phyloP scores from a whole-genome alignment of 2,329 filamentous ascomycete genomes.

The Lasiodiplodia theobromae region DNA sequence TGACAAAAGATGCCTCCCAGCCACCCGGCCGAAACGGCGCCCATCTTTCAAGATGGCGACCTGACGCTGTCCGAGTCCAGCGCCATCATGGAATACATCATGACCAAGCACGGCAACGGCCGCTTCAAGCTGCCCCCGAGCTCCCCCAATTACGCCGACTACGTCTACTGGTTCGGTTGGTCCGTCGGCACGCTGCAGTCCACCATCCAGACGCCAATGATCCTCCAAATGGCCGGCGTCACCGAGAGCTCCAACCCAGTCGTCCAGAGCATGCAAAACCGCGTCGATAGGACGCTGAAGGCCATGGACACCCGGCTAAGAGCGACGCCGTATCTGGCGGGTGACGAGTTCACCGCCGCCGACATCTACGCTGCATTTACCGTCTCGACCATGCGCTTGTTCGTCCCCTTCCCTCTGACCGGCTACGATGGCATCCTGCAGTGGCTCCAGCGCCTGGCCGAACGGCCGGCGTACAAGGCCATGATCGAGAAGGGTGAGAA shows the following conservation, averaged over 20 bases:
- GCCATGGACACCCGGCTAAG: slow-evolving; percentile 59
- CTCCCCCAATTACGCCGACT: slow-evolving; percentile 63
- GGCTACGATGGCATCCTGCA: slow-evolving; percentile 40
- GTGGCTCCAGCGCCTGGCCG: slow-evolving; percentile 19
- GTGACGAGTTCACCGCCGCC: slow-evolving; percentile 67
- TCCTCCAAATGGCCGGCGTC: slow-evolving; percentile 37
- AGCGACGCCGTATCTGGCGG: slow-evolving; percentile 62
- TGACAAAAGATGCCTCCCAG: slow-evolving; percentile 43
- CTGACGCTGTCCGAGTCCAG: slow-evolving; percentile 65
- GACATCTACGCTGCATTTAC: slow-evolving; percentile 70
- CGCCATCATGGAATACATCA: slow-evolving; percentile 69
- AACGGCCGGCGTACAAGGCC: slow-evolving; percentile 28
- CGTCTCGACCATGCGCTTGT: slow-evolving; percentile 67
- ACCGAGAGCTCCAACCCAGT: slow-evolving; percentile 37
- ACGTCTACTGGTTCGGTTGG: slow-evolving; percentile 71
- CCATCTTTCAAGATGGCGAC: slow-evolving; percentile 65
- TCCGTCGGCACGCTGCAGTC: slow-evolving; percentile 52
- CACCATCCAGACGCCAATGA: slow-evolving; percentile 42
- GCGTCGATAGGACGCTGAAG: slow-evolving; percentile 50
- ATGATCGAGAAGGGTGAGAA: slow-evolving; percentile 31
- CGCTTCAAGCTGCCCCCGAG: slow-evolving; percentile 55
- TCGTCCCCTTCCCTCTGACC: slow-evolving; percentile 44
- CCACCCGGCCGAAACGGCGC: slow-evolving; percentile 61
- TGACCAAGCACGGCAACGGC: slow-evolving; percentile 54
- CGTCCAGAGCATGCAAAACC: slow-evolving; percentile 38